phyloP scores from a whole-genome alignment of 495 filamentous ascomycete species.

The Hypoxylon rickii region DNA sequence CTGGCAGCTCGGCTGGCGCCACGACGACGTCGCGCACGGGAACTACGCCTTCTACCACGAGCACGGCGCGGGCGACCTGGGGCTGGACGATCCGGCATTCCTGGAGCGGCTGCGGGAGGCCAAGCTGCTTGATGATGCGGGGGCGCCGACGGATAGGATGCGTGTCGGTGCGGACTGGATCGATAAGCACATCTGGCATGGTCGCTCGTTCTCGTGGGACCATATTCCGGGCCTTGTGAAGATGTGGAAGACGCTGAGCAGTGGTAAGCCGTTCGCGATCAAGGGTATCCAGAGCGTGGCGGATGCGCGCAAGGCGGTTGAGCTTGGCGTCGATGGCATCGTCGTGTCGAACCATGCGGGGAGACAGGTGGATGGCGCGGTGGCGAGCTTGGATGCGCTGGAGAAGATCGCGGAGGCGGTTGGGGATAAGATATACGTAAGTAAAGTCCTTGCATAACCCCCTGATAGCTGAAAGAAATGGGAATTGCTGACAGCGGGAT shows the following conservation, averaged over 20 bases:
- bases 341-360: constrained; percentile 68
- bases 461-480: neutral
- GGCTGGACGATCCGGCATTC: constrained; percentile 63
- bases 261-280: constrained; percentile 59
- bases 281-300: constrained; percentile 61
- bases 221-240: constrained; percentile 59
- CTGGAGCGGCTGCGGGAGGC: constrained; percentile 51
- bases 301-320: constrained; percentile 59
- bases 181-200: constrained; percentile 66
- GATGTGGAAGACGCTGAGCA: constrained; percentile 57
- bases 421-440: constrained; percentile 33
- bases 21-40: constrained; percentile 59
- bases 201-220: constrained; percentile 63
- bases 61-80: constrained; percentile 50
- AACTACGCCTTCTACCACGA: constrained; percentile 68
- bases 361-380: constrained; percentile 65
- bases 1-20: constrained; percentile 68
- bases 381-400: constrained; percentile 65
- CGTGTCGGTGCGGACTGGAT: constrained; percentile 60
- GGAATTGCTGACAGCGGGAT: constrained; percentile 45
- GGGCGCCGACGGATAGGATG: constrained; percentile 55
- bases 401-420: constrained; percentile 62
- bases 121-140: constrained; percentile 49
- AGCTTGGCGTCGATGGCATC: constrained; percentile 59
- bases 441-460: too few relatives aligned